Evolutionary conservation across 2,329 filamentous ascomycete species (phyloP), one percentile per base, ranked within the genome.

Genomic region (Leptographium lundbergii): DNA sequence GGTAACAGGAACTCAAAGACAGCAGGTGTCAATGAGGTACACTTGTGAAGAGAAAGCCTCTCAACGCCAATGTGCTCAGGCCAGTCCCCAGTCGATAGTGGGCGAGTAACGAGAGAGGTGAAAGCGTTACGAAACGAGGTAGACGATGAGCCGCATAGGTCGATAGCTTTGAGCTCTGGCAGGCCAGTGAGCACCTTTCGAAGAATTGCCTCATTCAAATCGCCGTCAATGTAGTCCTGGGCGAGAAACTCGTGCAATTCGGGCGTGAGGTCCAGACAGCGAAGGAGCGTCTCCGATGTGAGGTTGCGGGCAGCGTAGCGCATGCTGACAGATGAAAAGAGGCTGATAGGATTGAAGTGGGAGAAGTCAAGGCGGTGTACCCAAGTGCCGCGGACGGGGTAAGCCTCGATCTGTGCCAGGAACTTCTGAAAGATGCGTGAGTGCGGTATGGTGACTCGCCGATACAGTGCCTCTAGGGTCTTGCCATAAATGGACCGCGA

Each of bases 341-440:
- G 77, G 59, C 87, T 86, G 58, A 87, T 84, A 25, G 88, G 88
- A 69, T 89, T 91, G 73, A 91, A 91, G 75, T 91, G 88, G 62
- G 87, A 91, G 67, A 94, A 91, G 73, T 94, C 89, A 53, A 92
- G 75, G 56, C 89, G 85, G 60, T 87, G 84, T 52, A 92, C 87
- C 66, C 91, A 83, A 48, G 83, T 86, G 53, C 88, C 89, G 58
- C 91, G 76, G 10, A 83, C 76, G 2, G 83, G 81, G 68, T 91
- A 84, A 60, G 80, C 74, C 53, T 76, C 75, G 63, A 92, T 77
- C 67, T 89, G 88, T 60, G 78, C 76, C 55, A 91, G 79, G 65
- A 91, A 89, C 72, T 92, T 92, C 68, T 85, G 85, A 73, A 91
- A 94, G 69, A 91, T 89, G 61, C 84, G 78, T 29, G 89, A 92